phyloP scores from a whole-genome alignment of 441 rosid genomes.

The Macaranga tanarius region DNA sequence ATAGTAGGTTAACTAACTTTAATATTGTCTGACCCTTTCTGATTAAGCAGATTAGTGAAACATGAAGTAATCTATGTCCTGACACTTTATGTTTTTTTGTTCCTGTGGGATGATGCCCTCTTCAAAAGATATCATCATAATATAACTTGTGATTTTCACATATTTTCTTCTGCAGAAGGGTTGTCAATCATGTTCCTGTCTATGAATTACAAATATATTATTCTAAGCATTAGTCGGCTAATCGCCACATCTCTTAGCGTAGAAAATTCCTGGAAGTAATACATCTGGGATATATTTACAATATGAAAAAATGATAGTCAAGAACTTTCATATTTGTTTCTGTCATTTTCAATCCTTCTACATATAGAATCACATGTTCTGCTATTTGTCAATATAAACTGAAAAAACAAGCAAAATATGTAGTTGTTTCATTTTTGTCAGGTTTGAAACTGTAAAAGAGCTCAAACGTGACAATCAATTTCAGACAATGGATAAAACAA shows the following conservation, averaged over 20 bases:
- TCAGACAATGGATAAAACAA: neutral
- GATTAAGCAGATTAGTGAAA: neutral
- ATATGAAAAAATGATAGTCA: neutral
- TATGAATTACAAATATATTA: neutral
- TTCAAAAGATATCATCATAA: neutral
- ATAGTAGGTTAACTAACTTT: constrained; percentile 3
- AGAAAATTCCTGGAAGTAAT: neutral
- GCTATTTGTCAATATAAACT: neutral
- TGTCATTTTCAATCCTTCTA: neutral
- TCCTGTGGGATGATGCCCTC: neutral
- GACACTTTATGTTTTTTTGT: too few relatives aligned
- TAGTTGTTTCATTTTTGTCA: neutral
- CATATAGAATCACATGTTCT: neutral
- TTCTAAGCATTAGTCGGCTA: neutral
- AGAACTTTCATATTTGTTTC: neutral
- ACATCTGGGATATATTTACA: neutral
- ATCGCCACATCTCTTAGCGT: neutral
- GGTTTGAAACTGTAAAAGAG: neutral
- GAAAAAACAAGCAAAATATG: neutral
- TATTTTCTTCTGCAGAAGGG: neutral
- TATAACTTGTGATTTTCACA: neutral
- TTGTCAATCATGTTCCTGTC: neutral
- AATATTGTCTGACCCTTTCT: neutral
- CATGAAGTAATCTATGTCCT: neutral
- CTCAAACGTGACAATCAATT: neutral